Base-by-base conservation (phyloP, 169 alveolate genomes). In the Eimeria sp. region DNA sequence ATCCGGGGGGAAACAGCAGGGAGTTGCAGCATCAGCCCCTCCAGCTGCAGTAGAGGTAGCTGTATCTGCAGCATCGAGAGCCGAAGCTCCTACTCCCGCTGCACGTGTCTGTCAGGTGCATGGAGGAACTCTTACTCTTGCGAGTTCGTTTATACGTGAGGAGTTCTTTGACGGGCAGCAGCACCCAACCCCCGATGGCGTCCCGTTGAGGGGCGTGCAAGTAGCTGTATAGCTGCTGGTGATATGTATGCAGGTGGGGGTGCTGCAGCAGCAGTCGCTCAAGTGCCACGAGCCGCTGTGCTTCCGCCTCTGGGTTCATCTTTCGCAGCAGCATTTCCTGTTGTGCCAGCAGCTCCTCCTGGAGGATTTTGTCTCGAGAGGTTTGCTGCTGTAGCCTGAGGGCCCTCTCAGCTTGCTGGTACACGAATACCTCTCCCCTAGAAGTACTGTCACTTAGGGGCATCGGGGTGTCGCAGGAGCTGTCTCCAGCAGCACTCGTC, bases 351-450 rank as follows among this genome's bases (percentile, higher is more conserved):
- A 82, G 75, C 34, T 82, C 90, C 75, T 82, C 90, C 34, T 82
- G 90, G 4, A 25, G 90, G 49, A 82, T n/a, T 43, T 51, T 30
- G 49, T 82, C 90, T n/a, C 90, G 34, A 7, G 73, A 27, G 16
- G 90, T 82, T 54, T 82, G 90, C 90, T 82, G 90, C 51, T 82
- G 51, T 18, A 82, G 90, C 73, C 90, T 82, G n/a, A 82, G 45
- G 75, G 90, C 90, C 72, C 73, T 82, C 90, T 82, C 90, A 18
- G 90, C 90, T 43, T 51, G 90, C 73, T 82, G 90, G 72, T 20
- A 61, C 30, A 22, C 30, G 5, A 20, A 30, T n/a, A 34, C 51
- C 51, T 43, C n/a, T 10, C 57, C 54, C n/a, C n/a, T 6, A 3
- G 25, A 20, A 22, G 72, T 4, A 20, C 34, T 61, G 72, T 18